Base-by-base conservation (phyloP, 2,329 filamentous ascomycete genomes). In the Scleromitrula shiraiana region DNA sequence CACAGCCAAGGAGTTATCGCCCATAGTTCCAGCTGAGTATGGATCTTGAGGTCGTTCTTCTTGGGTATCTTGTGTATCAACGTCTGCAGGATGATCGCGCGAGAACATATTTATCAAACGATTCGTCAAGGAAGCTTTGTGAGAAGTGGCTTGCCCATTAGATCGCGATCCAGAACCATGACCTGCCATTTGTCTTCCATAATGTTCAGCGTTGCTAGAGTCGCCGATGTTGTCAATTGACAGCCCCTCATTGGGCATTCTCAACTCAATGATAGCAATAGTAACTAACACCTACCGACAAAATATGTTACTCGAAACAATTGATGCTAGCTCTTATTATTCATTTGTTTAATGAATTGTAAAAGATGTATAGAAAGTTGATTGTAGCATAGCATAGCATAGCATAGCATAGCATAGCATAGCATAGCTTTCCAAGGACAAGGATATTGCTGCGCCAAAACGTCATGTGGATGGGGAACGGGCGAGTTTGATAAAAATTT, bases 1-100 rank as follows among this genome's bases (percentile, higher is more conserved):
- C 38, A 52, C 44, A 5, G 53, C 56, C 27, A 59, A 48, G 29
- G 58, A 55, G 39, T 55, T 45, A n/a, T 54, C 53, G 23, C 39
- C 56, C 32, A 50, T 41, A 4, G 38, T 26, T 8, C 30, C 23
- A 5, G 29, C 38, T 20, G 38, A 41, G 19, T 42, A 41, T 7
- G 38, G 38, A 36, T 27, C 23, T 17, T 42, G 45, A 17, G 14
- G 23, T 32, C 36, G 45, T 19, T 42, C 38, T n/a, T 41, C 38
- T 19, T 7, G 38, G 9, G 17, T 7, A 9, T 19, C n/a, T 2
- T 10, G 22, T 15, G 9, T 7, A 9, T 42, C 38, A 4, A 14
- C 12, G 17, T 47, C 42, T 10, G 17, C 9, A 9, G n/a, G 23
- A 7, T 2, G 17, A 35, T 42, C 9, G 45, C 17, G 30, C 35